Evolutionary conservation across 2,329 filamentous ascomycete species (phyloP).

Genomic region (Ceratocystis destructans): DNA sequence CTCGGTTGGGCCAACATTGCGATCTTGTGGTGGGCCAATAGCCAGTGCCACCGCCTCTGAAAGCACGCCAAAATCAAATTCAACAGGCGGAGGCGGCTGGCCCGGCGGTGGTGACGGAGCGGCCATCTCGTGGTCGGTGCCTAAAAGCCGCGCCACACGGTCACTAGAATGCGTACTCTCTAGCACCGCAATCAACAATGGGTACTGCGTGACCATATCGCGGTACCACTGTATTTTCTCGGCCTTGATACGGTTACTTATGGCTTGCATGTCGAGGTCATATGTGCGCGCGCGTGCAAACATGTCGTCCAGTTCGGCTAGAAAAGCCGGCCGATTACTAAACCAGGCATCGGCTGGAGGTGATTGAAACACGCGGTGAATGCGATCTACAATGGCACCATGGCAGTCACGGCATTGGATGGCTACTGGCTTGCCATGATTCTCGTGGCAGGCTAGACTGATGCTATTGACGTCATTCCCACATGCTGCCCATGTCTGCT

Average conservation of each 20-base stretch:
- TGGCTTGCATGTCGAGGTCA: constrained; percentile 31
- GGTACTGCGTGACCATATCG: constrained; percentile 30
- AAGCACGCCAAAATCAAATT: constrained; percentile 18
- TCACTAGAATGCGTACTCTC: constrained; percentile 24
- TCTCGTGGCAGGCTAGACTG: constrained; percentile 30
- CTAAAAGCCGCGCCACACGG: constrained; percentile 25
- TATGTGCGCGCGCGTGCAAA: constrained; percentile 36
- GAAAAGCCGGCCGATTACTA: constrained; percentile 34
- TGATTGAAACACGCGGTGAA: constrained; percentile 28
- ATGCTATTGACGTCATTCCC: constrained; percentile 32
- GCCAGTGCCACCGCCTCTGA: constrained; percentile 21
- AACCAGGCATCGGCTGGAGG: constrained; percentile 32
- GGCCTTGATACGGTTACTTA: constrained; percentile 37
- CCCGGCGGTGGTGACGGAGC: background rate
- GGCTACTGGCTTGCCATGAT: constrained; percentile 32
- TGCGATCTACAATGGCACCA: constrained; percentile 33
- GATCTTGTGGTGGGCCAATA: constrained; percentile 24
- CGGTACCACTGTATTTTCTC: constrained; percentile 43
- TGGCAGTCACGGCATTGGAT: constrained; percentile 37
- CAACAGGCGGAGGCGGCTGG: constrained; percentile 10
- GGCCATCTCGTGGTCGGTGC: constrained; percentile 7
- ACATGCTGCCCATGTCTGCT: constrained; percentile 25
- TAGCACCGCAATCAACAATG: constrained; percentile 28
- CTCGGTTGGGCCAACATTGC: constrained; percentile 17
- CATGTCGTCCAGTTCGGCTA: constrained; percentile 36